Base-by-base conservation (phyloP, 148 eudicot species). In the Agrostemma githago region DNA sequence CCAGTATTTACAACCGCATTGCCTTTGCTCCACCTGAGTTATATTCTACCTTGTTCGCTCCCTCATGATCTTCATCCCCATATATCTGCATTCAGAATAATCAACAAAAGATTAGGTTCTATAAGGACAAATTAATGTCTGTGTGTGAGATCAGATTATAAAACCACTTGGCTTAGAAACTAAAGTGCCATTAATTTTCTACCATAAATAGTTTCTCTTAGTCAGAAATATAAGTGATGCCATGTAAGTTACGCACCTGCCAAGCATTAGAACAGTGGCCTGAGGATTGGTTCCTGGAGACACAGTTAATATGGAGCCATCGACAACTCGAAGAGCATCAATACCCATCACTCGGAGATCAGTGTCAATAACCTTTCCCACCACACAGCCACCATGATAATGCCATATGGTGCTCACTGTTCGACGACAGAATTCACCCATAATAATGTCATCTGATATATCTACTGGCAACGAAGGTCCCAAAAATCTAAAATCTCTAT, bases 281-380 rank as follows among this genome's bases (percentile, higher is more conserved):
- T 94, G 98, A 12, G 96, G 98, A 84, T 94, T 94, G 19, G 97
- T 94, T 60, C 98, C 98, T 4, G 98, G 97, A 66, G 98, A 91
- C 0, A 92, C 62, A 0, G 84, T 78, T 68, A 94, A 77, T 14
- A 86, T 80, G 0, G 98, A 94, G 8, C 98, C 96, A 78, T 94
- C 98, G 41, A 94, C 83, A 15, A 94, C 86, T 71, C 98, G 81
- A 11, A 94, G 90, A 37, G 83, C 72, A 71, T 82, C 77, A 60
- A 89, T 72, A 6, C 96, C 98, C 6, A 86, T 68, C n/a, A 94
- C 93, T 44, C 77, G 85, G 10, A 91, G 87, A 66, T 87, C 82
- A 16, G 77, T 72, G 76, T 89, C 90, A n/a, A 94, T 96, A 73
- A 94, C 97, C 81, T 80, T 91, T 5, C 96, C 96, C 46, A 87